phyloP scores from a whole-genome alignment of 2,329 filamentous ascomycete genomes.

The Corynespora cassiicola region DNA sequence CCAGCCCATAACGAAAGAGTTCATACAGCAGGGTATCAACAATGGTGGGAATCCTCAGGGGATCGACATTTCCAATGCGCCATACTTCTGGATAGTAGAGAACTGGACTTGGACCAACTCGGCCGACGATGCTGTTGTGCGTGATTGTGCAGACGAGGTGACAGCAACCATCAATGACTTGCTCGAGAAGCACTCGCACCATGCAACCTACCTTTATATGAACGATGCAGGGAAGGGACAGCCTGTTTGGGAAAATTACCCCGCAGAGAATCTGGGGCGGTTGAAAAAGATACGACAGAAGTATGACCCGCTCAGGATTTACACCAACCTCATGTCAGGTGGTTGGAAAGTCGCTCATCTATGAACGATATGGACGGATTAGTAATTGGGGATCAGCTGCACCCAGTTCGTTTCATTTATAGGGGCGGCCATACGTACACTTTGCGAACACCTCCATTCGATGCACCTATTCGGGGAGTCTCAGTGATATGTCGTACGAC shows the following conservation, averaged over 20 bases:
- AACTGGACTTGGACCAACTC: conserved; percentile 17
- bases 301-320: conserved; percentile 38
- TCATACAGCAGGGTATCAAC: conserved; percentile 13
- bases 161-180: conserved; percentile 13
- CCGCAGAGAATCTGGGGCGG: conserved; percentile 31
- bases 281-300: conserved; percentile 34
- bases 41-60: conserved; percentile 28
- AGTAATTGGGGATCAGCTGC: too few relatives aligned
- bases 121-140: conserved; percentile 13
- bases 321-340: conserved; percentile 28
- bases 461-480: too few relatives aligned
- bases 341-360: conserved; percentile 34
- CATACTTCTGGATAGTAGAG: conserved; percentile 25
- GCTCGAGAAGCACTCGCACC: conserved; percentile 4
- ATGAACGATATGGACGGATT: too few relatives aligned
- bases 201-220: conserved; percentile 21
- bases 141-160: conserved; percentile 12
- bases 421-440: too few relatives aligned
- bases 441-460: too few relatives aligned
- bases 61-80: conserved; percentile 15
- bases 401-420: too few relatives aligned
- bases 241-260: conserved; percentile 34
- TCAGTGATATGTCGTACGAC: too few relatives aligned
- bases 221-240: conserved; percentile 35
- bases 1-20: conserved; percentile 26